Base-by-base conservation (phyloP, 1,284 basidiomycete species). In the Tetrapyrgos nigripes region DNA sequence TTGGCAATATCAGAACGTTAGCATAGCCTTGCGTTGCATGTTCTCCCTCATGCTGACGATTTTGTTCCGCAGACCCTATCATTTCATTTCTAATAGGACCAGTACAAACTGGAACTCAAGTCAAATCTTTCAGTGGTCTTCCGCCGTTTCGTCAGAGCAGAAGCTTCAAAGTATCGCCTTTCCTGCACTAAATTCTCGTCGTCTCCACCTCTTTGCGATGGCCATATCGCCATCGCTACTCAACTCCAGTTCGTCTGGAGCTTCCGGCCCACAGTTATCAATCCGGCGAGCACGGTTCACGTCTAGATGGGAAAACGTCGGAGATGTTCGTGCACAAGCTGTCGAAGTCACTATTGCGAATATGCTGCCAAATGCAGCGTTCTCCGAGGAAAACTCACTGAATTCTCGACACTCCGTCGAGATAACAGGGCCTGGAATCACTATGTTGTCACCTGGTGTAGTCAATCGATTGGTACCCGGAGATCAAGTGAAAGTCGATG, bases 331-430 rank as follows among this genome's bases (percentile, higher is more conserved):
- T 19, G 73, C 72, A 10, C 82, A 83, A 58, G 74, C 72, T 0
- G 78, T 84, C 1, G 75, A 79, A 40, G 73, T 84, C 35, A 80
- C 79, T 0, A 58, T 84, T 17, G 78, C 77, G 17, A 84, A 85
- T 62, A 66, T 82, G 17, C 68, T 80, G 9, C 77, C 82, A 6
- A 68, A 60, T 9, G 65, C 68, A 33, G 65, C 63, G 0, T 50
- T 66, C 1, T 67, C 71, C 0, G 53, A 55, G 9, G 60, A 63
- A 21, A 69, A 70, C 1, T 75, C 75, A 8, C 57, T 79, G 31
- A 73, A 66, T n/a, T 67, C 68, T 4, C 66, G 60, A 19, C 74
- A 78, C 54, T 66, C 70, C 14, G 62, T 80, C 13, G 70, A 75
- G 17, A 64, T 83, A 10, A 63, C 51, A 0, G 79, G 79, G 0